Base-by-base conservation (phyloP, 1,284 basidiomycete species). In the Melanopsichium pennsylvanicum region DNA sequence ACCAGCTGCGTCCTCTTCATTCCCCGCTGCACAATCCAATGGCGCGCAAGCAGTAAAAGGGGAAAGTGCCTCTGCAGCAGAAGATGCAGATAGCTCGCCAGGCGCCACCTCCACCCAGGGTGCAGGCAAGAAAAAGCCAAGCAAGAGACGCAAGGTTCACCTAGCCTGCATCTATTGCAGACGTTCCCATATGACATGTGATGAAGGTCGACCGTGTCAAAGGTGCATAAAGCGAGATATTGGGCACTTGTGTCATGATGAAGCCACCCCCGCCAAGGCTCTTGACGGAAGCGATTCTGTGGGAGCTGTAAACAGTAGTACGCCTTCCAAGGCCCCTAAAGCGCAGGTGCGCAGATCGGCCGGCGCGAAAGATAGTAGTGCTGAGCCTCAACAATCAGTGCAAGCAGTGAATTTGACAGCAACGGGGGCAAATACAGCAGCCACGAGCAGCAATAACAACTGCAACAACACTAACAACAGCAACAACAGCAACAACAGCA, bases 151-250 rank as follows among this genome's bases (percentile, higher is more conserved):
- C 18, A 81, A 81, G 42, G 78, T 81, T 7, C 73, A 74, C 23
- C 57, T 68, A 83, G 93, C 93, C 2, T 96, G 93, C 81, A 85
- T 97, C 43, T 97, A 95, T 83, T 96, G 93, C 82, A 85, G 93
- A 71, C 84, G 92, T 58, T 93, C 91, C 86, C 89, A 92, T 86
- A 91, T 83, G 82, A 78, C 79, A 6, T 83, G 82, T 59, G 82
- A 82, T 35, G 79, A 81, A 16, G 75, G 74, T n/a, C 57, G 81
- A 5, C 82, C 82, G 1, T 83, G 82, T 41, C 71, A 74, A 38
- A 57, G 82, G 5, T 83, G 83, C 57, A 76, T 84, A 70, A 83
- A 83, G 66, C 71, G 83, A 18, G 82, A 83, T 46, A 84, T 84
- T 31, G 82, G 82, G 1, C 82, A 84, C 56, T 66, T 83, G 13